phyloP scores from a whole-genome alignment of 148 eudicot species.

The Cornus florida region DNA sequence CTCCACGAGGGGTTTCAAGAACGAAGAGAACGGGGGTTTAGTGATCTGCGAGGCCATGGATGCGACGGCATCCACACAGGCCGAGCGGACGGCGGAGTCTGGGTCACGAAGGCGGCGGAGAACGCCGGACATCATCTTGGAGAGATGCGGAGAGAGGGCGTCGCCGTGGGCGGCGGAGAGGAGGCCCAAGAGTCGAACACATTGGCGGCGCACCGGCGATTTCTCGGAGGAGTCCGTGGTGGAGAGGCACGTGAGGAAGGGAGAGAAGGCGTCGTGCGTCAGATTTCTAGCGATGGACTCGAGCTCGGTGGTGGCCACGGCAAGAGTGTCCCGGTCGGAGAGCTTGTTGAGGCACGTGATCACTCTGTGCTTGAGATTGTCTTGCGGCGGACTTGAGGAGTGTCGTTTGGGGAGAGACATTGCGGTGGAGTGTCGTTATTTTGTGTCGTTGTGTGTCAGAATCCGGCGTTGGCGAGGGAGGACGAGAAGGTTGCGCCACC shows the following conservation, averaged over 20 bases:
- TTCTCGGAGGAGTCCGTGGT: slow-evolving; percentile 47
- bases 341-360: slow-evolving; percentile 49
- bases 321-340: slow-evolving; percentile 63
- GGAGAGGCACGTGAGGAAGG: slow-evolving; percentile 48
- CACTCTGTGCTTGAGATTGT: slow-evolving; percentile 50
- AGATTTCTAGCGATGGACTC: slow-evolving; percentile 38
- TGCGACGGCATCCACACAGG: slow-evolving; percentile 28
- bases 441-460: not conserved
- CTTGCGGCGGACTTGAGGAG: slow-evolving; percentile 10
- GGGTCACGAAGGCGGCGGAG: slow-evolving; percentile 55
- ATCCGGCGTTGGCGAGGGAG: not conserved
- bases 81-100: slow-evolving; percentile 50
- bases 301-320: slow-evolving; percentile 46
- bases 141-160: slow-evolving; percentile 40
- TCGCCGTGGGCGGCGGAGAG: slow-evolving; percentile 35
- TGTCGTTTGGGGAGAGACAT: slow-evolving; percentile 21
- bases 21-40: slow-evolving; percentile 21
- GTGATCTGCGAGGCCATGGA: slow-evolving; percentile 34
- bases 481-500: not conserved
- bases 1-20: slow-evolving; percentile 34
- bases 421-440: not conserved
- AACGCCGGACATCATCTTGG: slow-evolving; percentile 44
- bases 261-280: slow-evolving; percentile 32
- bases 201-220: slow-evolving; percentile 47
- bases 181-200: slow-evolving; percentile 41